Evolutionary conservation across 176 grass and related monocot genomes (phyloP), one percentile per base, ranked within the genome.

Genomic region (Oryza meyeriana): DNA sequence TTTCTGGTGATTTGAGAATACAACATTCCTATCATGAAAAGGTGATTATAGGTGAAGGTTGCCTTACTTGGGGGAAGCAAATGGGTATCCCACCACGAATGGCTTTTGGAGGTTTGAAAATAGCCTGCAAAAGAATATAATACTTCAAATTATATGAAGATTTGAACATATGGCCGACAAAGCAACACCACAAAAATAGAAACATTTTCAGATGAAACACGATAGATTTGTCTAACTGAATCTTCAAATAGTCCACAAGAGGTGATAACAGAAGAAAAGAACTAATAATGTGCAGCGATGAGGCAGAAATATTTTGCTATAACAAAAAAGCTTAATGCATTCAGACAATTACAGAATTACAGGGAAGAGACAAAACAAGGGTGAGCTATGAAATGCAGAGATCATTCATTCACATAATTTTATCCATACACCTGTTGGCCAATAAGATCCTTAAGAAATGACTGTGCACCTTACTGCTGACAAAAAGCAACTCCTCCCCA

Each of bases 11-110:
- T 71, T 17, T 2, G 55, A 32, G 29, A 12, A 79, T 5, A 45
- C 0, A 48, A 64, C 14, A 34, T 9, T 80, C 78, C 41, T 8
- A 39, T 79, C 30, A 82, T 59, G 16, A 64, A 58, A 26, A 76
- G 77, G 32, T 41, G 20, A 87, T 35, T 66, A 82, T 36, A 71
- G 20, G 64, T 70, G 22, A 85, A 72, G 29, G 77, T 25, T 77
- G 83, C 72, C 84, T 62, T 98, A 98, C 95, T 80, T 98, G 96
- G 75, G 96, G 96, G 86, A 99, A 99, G 77, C 91, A 99, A 84
- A 99, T 87, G 17, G 93, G 96, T 72, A 99, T 95, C 65, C 96
- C 96, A 69, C 96, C 96, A 71, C 89, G 88, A 66, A 99, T 88
- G 41, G 93, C 64, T 76, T 95, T 99, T 61, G 96, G 88, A 73